These are phyloP conservation scores for Verbena officinalis DNA, from an alignment of 257 asterid genomes.

Conservation along the genomic window DNA sequence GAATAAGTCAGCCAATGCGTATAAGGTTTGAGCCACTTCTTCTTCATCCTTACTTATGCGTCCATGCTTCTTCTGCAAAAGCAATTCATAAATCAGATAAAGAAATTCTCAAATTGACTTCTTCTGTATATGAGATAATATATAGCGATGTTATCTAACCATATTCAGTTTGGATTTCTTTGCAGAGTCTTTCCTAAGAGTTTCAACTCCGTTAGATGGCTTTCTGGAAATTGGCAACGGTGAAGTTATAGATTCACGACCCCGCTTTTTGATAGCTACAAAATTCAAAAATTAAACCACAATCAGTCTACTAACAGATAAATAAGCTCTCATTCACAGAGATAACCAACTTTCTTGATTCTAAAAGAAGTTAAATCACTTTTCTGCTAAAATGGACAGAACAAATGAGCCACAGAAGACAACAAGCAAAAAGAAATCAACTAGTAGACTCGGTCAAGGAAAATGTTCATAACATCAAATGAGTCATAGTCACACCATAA, in stretches of 20 bases:
- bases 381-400: too few relatives aligned
- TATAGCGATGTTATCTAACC: constrained; percentile 41
- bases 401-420: constrained; percentile 20
- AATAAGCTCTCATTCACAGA: not conserved
- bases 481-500: constrained; percentile 22
- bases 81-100: constrained; percentile 24
- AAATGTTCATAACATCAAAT: constrained; percentile 12
- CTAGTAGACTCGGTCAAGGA: not conserved
- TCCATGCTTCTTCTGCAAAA: constrained; percentile 46
- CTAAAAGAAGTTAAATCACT: not conserved
- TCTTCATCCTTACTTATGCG: constrained; percentile 71
- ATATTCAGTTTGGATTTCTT: constrained; percentile 54
- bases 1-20: constrained; percentile 63
- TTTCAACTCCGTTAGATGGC: constrained; percentile 41
- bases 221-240: constrained; percentile 43
- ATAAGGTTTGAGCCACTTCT: constrained; percentile 90
- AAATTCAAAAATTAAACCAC: not conserved
- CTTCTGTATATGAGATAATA: constrained; percentile 1
- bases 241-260: constrained; percentile 39
- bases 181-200: constrained; percentile 34
- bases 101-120: not conserved
- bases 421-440: constrained; percentile 8
- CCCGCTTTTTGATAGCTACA: constrained; percentile 71
- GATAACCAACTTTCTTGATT: not conserved
- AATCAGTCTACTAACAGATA: not conserved